Evolutionary conservation across 148 eudicot species (phyloP).

Genomic region (Drosera capensis): DNA sequence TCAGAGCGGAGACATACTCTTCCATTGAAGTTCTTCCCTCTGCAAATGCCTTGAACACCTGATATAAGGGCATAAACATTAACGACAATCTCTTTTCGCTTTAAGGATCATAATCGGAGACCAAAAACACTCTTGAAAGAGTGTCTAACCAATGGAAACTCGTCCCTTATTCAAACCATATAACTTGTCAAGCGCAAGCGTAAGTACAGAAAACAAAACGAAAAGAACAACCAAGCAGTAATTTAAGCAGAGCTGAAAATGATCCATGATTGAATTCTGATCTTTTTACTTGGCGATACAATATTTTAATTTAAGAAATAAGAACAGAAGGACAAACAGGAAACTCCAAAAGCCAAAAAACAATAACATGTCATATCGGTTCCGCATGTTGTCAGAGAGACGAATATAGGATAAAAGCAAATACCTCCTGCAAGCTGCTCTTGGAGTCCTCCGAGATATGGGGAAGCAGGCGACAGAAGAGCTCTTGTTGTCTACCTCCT

Average conservation of each 20-base stretch:
- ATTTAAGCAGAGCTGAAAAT: too few relatives aligned
- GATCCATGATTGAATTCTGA: too few relatives aligned
- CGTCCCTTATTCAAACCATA: too few relatives aligned
- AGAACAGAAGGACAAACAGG: too few relatives aligned
- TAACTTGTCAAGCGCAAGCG: too few relatives aligned
- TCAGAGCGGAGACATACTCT: conserved; percentile 46
- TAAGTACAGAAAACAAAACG: too few relatives aligned
- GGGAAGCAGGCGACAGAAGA: conserved; percentile 43
- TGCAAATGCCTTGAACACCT: conserved; percentile 48
- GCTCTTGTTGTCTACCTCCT: conserved; percentile 60
- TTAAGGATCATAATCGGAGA: background rate
- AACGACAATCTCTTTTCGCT: background rate
- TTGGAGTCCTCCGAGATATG: conserved; percentile 45
- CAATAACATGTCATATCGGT: background rate
- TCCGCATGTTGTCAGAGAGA: background rate
- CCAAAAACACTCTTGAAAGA: background rate
- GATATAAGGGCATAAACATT: conserved; percentile 14
- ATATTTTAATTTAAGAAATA: too few relatives aligned
- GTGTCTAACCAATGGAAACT: too few relatives aligned
- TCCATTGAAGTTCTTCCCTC: conserved; percentile 38
- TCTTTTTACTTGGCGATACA: too few relatives aligned
- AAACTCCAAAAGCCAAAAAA: too few relatives aligned
- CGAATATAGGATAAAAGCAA: background rate
- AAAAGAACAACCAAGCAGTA: too few relatives aligned
- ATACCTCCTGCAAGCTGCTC: conserved; percentile 49